Evolutionary conservation across 2,329 filamentous ascomycete species (phyloP), one percentile per base, ranked within the genome.

Genomic region (Ophiostoma piceae): DNA sequence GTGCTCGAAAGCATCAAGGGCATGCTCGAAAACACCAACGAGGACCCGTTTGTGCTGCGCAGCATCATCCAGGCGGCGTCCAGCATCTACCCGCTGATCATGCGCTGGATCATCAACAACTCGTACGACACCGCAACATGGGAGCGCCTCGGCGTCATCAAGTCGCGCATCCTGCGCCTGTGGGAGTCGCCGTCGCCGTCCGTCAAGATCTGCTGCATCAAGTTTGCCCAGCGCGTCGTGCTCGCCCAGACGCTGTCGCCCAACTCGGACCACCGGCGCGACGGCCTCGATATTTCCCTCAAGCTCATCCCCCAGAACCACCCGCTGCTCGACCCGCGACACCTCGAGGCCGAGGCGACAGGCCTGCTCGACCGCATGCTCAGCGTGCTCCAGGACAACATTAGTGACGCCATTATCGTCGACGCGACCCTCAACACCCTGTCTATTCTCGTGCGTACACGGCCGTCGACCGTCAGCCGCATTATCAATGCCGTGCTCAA

Each of bases 181-280:
- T 97, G 96, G 94, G 94, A 97, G 75, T 86, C 84, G 62, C 89
- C 92, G 22, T 82, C 87, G 16, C 85, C 90, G 14, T 90, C 92
- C 2, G 87, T 98, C 73, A 90, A 90, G 75, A 90, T 98, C 78
- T 96, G 93, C 83, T 98, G 95, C 82, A 90, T 98, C 84, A 99
- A 99, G 80, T 99, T 99, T 79, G 90, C 92, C 51, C 94, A 99
- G 81, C 89, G 92, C 73, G 92, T 98, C 64, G 91, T 99, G 64
- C 86, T 97, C 74, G 92, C 93, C 22, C 94, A 99, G 79, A 97
- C 92, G 12, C 88, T 90, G n/a, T 92, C 92, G 66, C 82, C 90
- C 71, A 91, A 92, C 74, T 84, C 88, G 70, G 94, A 98, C 77
- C 90, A 91, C 74, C 88, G 92, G 12, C 86, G 89, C 69, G 86